Evolutionary conservation across 1,139 yeast species (phyloP).

Genomic region (Protomyces inouyei): DNA sequence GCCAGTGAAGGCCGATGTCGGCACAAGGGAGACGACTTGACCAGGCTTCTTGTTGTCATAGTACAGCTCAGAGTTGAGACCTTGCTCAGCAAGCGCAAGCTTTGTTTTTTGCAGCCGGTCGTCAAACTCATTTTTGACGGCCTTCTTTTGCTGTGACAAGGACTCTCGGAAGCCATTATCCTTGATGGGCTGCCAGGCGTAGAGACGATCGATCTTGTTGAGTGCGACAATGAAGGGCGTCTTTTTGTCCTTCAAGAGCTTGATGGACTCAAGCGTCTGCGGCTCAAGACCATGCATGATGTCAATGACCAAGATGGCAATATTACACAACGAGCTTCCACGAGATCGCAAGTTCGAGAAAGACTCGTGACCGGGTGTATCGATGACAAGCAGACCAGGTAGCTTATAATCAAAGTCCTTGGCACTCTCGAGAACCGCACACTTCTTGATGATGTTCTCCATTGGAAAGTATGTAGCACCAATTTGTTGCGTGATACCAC

Average conservation of each 20-base stretch:
- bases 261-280: constrained; percentile 91
- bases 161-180: constrained; percentile 96
- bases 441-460: constrained; percentile 83
- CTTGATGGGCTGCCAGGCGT: constrained; percentile 86
- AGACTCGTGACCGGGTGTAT: constrained; percentile 99
- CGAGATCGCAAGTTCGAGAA: constrained; percentile 95
- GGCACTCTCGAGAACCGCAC: constrained; percentile 85
- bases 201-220: constrained; percentile 93
- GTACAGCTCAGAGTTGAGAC: constrained; percentile 93
- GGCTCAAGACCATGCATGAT: constrained; percentile 99
- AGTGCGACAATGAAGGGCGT: constrained; percentile 97
- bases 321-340: constrained; percentile 98
- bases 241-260: constrained; percentile 88
- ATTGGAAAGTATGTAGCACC: constrained; percentile 99
- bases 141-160: constrained; percentile 66
- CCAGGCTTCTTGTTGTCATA: constrained; percentile 91
- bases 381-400: constrained; percentile 93
- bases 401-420: constrained; percentile 77
- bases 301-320: constrained; percentile 95
- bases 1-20: constrained; percentile 98
- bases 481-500: constrained; percentile 99
- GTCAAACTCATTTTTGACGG: constrained; percentile 89
- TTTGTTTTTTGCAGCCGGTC: constrained; percentile 80
- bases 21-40: constrained; percentile 90
- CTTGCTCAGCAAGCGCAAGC: constrained; percentile 93